phyloP scores from a whole-genome alignment of 176 grass and related monocot genomes.

The Poa annua region DNA sequence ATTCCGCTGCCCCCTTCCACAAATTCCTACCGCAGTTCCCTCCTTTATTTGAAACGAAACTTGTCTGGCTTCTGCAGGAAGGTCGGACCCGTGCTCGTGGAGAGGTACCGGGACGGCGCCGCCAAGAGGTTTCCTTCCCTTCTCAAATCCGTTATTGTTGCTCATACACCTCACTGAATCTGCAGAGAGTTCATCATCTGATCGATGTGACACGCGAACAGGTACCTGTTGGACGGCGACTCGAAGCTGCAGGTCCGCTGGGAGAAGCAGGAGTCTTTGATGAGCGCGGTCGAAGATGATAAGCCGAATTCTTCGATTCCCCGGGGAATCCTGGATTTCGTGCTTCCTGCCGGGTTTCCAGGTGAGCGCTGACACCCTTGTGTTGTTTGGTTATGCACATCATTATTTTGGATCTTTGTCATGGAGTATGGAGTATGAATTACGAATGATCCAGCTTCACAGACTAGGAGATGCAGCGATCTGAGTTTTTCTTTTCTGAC shows the following conservation, averaged over 20 bases:
- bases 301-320: conserved; percentile 45
- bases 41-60: background rate
- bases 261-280: conserved; percentile 41
- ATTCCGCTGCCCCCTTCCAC: background rate
- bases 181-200: background rate
- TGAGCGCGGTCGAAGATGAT: conserved; percentile 35
- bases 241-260: conserved; percentile 49
- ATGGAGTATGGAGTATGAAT: background rate
- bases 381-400: background rate
- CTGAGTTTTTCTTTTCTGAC: background rate
- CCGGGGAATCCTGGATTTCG: conserved; percentile 59
- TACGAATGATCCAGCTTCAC: background rate
- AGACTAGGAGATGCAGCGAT: conserved; percentile 2
- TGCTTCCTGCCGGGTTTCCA: conserved; percentile 84
- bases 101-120: conserved; percentile 70
- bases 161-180: background rate
- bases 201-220: conserved; percentile 28
- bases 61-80: conserved; percentile 43
- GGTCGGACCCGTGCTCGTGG: conserved; percentile 55
- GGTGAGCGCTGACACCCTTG: conserved; percentile 46
- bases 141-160: background rate
- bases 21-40: background rate
- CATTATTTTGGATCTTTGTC: background rate
- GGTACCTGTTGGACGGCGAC: conserved; percentile 58
- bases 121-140: conserved; percentile 61